Evolutionary conservation across 169 alveolate species (phyloP).

Genomic region (Theileria annulata): DNA sequence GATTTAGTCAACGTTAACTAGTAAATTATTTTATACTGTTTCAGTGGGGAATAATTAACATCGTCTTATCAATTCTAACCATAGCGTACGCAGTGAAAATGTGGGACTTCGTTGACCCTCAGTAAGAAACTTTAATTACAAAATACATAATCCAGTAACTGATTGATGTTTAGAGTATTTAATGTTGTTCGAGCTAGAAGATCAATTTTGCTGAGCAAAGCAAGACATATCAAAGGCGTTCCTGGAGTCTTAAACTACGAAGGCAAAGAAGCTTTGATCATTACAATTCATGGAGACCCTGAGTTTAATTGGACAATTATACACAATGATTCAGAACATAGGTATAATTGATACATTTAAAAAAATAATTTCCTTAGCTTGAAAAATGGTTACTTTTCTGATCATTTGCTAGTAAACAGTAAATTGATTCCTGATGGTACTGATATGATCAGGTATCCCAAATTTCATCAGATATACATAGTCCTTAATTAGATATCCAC

Average conservation of each 20-base stretch:
- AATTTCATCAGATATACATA: not conserved
- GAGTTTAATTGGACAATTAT: not conserved
- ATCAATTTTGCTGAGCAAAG: conserved; percentile 1
- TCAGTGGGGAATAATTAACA: conserved; percentile 57
- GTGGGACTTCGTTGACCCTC: conserved; percentile 26
- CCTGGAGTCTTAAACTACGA: not conserved
- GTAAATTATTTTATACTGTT: not conserved
- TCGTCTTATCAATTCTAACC: conserved; percentile 22
- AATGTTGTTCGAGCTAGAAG: not conserved
- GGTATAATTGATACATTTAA: not conserved
- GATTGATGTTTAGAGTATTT: not conserved
- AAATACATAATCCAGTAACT: not conserved
- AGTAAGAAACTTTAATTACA: not conserved
- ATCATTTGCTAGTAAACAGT: conserved; percentile 3
- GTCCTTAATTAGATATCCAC: not conserved
- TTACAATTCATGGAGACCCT: not conserved
- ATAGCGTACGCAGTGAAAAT: conserved; percentile 29
- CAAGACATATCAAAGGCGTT: not conserved
- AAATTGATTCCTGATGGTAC: conserved; percentile 8
- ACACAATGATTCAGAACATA: not conserved
- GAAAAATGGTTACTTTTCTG: not conserved
- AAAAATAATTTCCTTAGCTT: not conserved
- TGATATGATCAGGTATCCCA: conserved; percentile 18
- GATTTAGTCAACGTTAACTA: not conserved
- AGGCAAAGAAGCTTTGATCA: not conserved